Conservation (phyloP, 768 basidiomycete genomes). For the Suillus sp. region DNA sequence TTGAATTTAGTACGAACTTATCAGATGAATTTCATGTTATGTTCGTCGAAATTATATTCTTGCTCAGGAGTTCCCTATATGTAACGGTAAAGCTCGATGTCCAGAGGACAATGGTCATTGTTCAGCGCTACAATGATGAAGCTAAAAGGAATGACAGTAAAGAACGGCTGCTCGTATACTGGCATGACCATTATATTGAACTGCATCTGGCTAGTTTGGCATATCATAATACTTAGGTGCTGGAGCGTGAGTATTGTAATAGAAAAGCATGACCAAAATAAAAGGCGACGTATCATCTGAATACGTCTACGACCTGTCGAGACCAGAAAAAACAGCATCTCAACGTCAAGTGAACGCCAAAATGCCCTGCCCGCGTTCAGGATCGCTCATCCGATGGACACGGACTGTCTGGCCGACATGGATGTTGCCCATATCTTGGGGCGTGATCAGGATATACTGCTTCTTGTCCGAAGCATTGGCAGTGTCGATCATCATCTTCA, state of each 20-base stretch:
- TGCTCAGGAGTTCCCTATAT: not conserved
- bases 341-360: conserved; percentile 36
- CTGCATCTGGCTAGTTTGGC: not conserved
- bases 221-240: not conserved
- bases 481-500: conserved; percentile 96
- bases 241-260: not conserved
- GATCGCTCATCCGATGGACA: conserved; percentile 78
- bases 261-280: conserved; percentile 3
- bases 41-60: not conserved
- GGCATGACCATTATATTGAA: not conserved
- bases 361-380: conserved; percentile 64
- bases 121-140: not conserved
- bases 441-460: conserved; percentile 95
- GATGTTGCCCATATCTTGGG: conserved; percentile 87
- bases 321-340: not conserved
- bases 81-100: not conserved
- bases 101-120: not conserved
- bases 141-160: not conserved
- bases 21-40: not conserved
- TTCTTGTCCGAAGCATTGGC: conserved; percentile 86
- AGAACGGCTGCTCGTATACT: not conserved
- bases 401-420: conserved; percentile 67
- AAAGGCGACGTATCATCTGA: not conserved
- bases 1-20: not conserved
- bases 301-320: not conserved